Evolutionary conservation across 352 stramenopile genomes (phyloP).

Genomic region (Globisporangium uncinulatum): DNA sequence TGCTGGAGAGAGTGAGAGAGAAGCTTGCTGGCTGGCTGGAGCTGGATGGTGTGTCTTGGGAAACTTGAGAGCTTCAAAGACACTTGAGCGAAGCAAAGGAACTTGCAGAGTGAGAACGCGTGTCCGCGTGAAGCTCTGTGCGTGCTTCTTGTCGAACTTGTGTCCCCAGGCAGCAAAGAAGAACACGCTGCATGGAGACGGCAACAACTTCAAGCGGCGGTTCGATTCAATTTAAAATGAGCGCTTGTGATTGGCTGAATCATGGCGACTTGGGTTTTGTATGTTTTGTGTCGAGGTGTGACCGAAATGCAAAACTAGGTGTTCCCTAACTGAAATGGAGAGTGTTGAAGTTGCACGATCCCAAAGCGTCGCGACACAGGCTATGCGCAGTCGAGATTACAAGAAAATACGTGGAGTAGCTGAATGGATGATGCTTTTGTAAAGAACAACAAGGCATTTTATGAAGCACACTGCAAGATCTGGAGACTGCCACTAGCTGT

Average conservation of each 20-base stretch:
- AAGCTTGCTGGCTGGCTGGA: too few species aligned
- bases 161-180: too few species aligned
- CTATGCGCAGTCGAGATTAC: too few species aligned
- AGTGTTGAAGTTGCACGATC: too few species aligned
- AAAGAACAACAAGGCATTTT: too few species aligned
- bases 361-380: too few species aligned
- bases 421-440: too few species aligned
- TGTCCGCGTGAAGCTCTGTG: neutral
- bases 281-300: too few species aligned
- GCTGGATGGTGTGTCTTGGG: neutral
- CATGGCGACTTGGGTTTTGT: too few species aligned
- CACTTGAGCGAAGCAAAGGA: constrained; percentile 33
- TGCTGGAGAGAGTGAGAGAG: neutral
- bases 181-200: neutral
- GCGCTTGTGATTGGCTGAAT: constrained; percentile 14
- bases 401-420: too few species aligned
- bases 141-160: neutral
- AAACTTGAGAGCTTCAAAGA: constrained; percentile 1
- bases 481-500: too few species aligned
- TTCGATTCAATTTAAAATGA: constrained; percentile 23
- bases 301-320: neutral
- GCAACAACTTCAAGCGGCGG: constrained; percentile 30
- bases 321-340: neutral
- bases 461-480: too few species aligned
- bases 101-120: constrained; percentile 40